Evolutionary conservation across 331 rosid species (phyloP), one percentile per base, ranked within the genome.

Genomic region (Quercus lobata): DNA sequence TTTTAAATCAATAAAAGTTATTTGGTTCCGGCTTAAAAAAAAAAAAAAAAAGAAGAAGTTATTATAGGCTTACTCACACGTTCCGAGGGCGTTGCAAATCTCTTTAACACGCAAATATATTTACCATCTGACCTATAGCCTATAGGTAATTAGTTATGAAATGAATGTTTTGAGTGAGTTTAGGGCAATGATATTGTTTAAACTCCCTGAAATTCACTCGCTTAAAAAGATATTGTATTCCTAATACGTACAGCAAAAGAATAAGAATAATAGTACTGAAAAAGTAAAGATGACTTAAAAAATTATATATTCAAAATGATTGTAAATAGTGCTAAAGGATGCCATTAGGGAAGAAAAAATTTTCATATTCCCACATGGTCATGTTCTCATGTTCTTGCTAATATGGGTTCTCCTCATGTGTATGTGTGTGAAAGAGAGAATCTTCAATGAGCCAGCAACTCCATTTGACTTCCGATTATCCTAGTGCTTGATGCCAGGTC

Each of bases 321-420:
- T 69, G n/a, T 79, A 71, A 71, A 71, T 56, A 69, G 78, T 74
- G 37, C 14, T 7, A 21, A 73, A 81, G 78, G 77, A 77, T 73
- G 55, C 58, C 52, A 80, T 41, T 12, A 17, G 5, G 4, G 4
- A 2, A 27, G 29, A 27, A 27, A 27, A 27, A 27, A 27, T 27
- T 27, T 27, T 34, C 77, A 57, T 53, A 62, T 62, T 79, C 70
- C 55, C 83, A 82, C 83, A 78, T 81, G 88, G 81, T 82, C 80
- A 74, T 80, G 88, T 86, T 86, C 80, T 70, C 83, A 30, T 70
- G 37, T 56, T 37, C 56, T 35, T 57, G 57, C 83, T 52, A 19
- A 7, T 35, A 68, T 32, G 46, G 35, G 35, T 63, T 30, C 16
- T 27, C 8, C 37, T 60, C 1, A 19, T 18, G 52, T 32, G 72